Conservation (phyloP, 495 filamentous ascomycete genomes). For the Parmelia sp. region DNA sequence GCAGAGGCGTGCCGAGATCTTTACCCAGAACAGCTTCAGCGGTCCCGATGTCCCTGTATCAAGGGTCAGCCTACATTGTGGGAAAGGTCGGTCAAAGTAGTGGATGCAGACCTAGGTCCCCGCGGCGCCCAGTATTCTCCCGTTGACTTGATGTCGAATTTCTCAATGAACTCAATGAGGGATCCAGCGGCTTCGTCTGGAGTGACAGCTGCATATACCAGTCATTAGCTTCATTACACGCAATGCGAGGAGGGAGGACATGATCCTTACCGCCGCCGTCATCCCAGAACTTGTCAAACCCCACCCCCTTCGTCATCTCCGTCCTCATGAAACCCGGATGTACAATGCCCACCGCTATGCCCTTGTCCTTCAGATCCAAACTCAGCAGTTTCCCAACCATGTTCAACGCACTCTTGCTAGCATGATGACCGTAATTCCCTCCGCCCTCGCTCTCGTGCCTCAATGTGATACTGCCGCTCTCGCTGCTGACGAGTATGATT, state of each 20-base stretch:
- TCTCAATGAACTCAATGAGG: slow-evolving; percentile 54
- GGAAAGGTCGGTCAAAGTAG: not conserved
- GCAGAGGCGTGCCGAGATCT: slow-evolving; percentile 54
- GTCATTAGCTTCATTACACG: not conserved
- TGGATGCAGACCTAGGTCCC: slow-evolving; percentile 49
- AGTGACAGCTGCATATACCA: slow-evolving; percentile 48
- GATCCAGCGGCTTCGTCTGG: slow-evolving; percentile 60
- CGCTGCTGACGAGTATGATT: slow-evolving; percentile 59
- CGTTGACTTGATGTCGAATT: slow-evolving; percentile 57
- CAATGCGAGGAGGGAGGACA: no score
- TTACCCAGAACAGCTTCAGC: slow-evolving; percentile 58
- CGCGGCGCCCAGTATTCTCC: slow-evolving; percentile 68
- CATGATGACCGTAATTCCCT: slow-evolving; percentile 69
- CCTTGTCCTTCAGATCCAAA: slow-evolving; percentile 58
- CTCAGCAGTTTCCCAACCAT: slow-evolving; percentile 68
- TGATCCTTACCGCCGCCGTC: slow-evolving; percentile 50
- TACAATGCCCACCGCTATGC: slow-evolving; percentile 57
- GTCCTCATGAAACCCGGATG: slow-evolving; percentile 74
- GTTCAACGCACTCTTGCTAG: slow-evolving; percentile 63
- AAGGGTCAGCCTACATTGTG: slow-evolving; percentile 19
- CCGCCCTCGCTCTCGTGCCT: slow-evolving; percentile 62
- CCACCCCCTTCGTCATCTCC: slow-evolving; percentile 64
- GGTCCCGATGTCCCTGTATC: slow-evolving; percentile 58
- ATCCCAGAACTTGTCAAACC: slow-evolving; percentile 67
- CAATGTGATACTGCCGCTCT: slow-evolving; percentile 62